Evolutionary conservation across 192 early-diverging fungal species (phyloP).

Genomic region (Coemansia sp.): DNA sequence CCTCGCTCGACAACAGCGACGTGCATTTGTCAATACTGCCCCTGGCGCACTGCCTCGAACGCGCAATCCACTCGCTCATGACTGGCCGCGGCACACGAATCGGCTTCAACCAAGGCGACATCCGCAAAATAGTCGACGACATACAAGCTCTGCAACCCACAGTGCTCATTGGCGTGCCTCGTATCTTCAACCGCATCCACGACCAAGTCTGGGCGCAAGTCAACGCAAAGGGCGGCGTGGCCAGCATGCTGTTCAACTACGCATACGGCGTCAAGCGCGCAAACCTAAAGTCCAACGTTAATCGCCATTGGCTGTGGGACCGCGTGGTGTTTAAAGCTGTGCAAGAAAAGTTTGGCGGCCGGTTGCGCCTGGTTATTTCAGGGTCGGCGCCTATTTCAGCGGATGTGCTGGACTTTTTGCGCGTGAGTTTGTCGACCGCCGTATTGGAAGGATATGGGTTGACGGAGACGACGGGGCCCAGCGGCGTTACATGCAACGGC

Average conservation of each 20-base stretch:
- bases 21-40: slow-evolving; percentile 77
- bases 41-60: slow-evolving; percentile 85
- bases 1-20: slow-evolving; percentile 56
- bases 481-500: slow-evolving; percentile 58
- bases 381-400: slow-evolving; percentile 87
- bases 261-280: slow-evolving; percentile 73
- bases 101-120: slow-evolving; percentile 59
- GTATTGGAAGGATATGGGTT: slow-evolving; percentile 85
- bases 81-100: slow-evolving; percentile 63
- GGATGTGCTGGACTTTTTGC: slow-evolving; percentile 87
- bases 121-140: slow-evolving; percentile 70
- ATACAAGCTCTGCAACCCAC: slow-evolving; percentile 71
- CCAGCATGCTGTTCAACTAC: slow-evolving; percentile 69
- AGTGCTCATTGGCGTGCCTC: slow-evolving; percentile 77
- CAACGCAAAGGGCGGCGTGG: slow-evolving; percentile 74
- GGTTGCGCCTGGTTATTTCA: slow-evolving; percentile 73
- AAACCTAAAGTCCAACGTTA: slow-evolving; percentile 52
- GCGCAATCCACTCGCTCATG: slow-evolving; percentile 68
- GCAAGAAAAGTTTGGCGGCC: slow-evolving; percentile 81
- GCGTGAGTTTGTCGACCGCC: slow-evolving; percentile 65
- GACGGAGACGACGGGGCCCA: slow-evolving; percentile 75
- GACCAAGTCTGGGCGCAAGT: slow-evolving; percentile 86
- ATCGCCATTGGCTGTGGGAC: slow-evolving; percentile 64
- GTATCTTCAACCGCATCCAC: slow-evolving; percentile 87
- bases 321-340: slow-evolving; percentile 82